A percentile compares a stretch with the other conserved stretches of the same genome.
phyloP scores from a whole-genome alignment of 345 rosid genomes.

The Melastoma malabathricum region DNA sequence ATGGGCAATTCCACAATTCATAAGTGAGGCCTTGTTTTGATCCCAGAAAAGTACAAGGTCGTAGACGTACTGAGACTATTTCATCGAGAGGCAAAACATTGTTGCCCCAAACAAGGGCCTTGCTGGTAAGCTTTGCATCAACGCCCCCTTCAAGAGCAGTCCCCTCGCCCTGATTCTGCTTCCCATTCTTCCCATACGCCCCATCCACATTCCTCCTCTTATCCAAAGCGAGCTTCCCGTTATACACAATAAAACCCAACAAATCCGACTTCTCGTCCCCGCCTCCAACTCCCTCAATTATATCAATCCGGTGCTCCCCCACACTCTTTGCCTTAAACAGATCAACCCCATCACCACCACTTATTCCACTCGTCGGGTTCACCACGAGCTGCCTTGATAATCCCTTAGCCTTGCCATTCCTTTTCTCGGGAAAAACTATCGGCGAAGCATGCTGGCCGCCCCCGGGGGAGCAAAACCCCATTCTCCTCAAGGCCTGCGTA shows the following conservation, averaged over 20 bases:
- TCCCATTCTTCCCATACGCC: constrained; percentile 19
- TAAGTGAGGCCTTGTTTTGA: too few species aligned
- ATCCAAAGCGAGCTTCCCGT: constrained; percentile 67
- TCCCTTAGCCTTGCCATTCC: constrained; percentile 50
- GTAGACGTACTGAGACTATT: constrained; percentile 53
- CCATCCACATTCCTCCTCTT: constrained; percentile 38
- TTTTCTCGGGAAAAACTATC: constrained; percentile 75
- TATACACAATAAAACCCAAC: constrained; percentile 55
- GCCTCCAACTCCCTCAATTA: constrained; percentile 27
- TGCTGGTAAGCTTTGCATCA: constrained; percentile 73
- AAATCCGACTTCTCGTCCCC: constrained; percentile 90
- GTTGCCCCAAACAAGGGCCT: constrained; percentile 78
- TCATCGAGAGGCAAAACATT: constrained; percentile 56
- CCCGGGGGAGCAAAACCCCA: constrained; percentile 67
- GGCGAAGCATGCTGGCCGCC: constrained; percentile 70
- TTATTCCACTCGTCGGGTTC: constrained; percentile 6
- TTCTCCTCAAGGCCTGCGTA: constrained; percentile 53
- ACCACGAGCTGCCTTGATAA: constrained; percentile 33
- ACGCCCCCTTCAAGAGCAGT: constrained; percentile 31
- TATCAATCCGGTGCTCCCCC: constrained; percentile 62
- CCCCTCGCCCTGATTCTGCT: constrained; percentile 26
- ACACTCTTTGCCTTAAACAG: constrained; percentile 24
- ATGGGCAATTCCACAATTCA: too few species aligned
- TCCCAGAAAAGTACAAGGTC: too few species aligned
- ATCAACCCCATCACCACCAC: constrained; percentile 27